Conservation (phyloP, 345 rosid genomes). For the Theobroma cacao region DNA sequence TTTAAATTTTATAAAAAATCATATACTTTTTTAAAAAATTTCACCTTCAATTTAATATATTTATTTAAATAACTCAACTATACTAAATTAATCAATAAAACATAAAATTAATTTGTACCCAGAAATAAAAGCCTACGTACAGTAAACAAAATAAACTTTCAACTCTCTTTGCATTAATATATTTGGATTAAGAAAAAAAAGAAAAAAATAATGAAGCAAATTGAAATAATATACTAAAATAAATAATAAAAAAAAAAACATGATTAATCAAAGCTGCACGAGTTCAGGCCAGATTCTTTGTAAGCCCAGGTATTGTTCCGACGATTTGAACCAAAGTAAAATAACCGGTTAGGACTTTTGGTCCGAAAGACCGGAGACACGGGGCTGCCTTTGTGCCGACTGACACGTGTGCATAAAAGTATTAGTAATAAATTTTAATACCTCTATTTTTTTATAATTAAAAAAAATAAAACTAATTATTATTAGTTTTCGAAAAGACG, state of each 20-base stretch:
- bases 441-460: too few species aligned
- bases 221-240: not conserved
- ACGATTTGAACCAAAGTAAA: slow-evolving; percentile 3
- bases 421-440: not conserved
- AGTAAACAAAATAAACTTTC: not conserved
- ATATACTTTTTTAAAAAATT: too few species aligned
- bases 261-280: not conserved
- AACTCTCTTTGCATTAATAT: not conserved
- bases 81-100: too few species aligned
- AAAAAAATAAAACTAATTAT: too few species aligned
- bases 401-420: slow-evolving; percentile 11
- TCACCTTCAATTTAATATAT: too few species aligned
- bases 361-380: slow-evolving; percentile 21
- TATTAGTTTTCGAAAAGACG: too few species aligned
- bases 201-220: not conserved
- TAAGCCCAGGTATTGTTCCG: not conserved
- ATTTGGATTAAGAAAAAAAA: not conserved
- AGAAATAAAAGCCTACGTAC: not conserved
- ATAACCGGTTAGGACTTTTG: slow-evolving; percentile 8
- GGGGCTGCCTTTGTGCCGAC: slow-evolving; percentile 14
- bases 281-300: slow-evolving; percentile 13
- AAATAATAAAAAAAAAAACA: not conserved
- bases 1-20: too few species aligned
- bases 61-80: too few species aligned
- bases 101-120: too few species aligned